Evolutionary conservation across 2,329 filamentous ascomycete genomes (phyloP).

Genomic region (Ceratocystis papillata): DNA sequence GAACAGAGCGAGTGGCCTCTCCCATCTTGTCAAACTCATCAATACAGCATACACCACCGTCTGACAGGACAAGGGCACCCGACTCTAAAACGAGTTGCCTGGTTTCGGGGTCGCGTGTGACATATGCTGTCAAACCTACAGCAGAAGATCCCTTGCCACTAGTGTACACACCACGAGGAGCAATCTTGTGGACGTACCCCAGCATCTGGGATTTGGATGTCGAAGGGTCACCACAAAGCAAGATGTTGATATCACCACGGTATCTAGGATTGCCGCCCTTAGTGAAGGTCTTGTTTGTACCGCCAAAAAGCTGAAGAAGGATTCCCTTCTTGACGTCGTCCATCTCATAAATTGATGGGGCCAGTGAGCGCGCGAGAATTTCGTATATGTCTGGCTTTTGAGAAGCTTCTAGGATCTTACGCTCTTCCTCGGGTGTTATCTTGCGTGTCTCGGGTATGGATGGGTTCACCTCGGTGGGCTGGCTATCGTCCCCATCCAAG

Average conservation of each 20-base stretch:
- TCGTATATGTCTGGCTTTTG: conserved; percentile 83
- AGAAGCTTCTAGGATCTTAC: conserved; percentile 73
- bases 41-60: conserved; percentile 75
- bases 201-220: conserved; percentile 93
- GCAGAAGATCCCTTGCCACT: conserved; percentile 72
- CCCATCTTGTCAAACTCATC: conserved; percentile 85
- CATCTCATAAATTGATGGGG: conserved; percentile 93
- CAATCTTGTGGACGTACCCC: conserved; percentile 94
- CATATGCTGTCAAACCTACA: conserved; percentile 70
- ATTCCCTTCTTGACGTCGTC: conserved; percentile 99
- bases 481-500: conserved; percentile 44
- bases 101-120: conserved; percentile 69
- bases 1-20: conserved; percentile 64
- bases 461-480: conserved; percentile 33
- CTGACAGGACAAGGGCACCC: conserved; percentile 65
- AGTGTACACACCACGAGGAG: conserved; percentile 74
- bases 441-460: conserved; percentile 55
- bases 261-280: conserved; percentile 94
- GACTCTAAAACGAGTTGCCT: conserved; percentile 71
- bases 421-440: conserved; percentile 75
- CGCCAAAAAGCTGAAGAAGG: conserved; percentile 87
- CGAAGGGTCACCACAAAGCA: conserved; percentile 93
- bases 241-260: conserved; percentile 91
- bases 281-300: conserved; percentile 94
- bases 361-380: conserved; percentile 76